These are phyloP conservation scores for Clonostachys byssicola DNA, from an alignment of 2,329 filamentous ascomycete species.

Conservation along the genomic window DNA sequence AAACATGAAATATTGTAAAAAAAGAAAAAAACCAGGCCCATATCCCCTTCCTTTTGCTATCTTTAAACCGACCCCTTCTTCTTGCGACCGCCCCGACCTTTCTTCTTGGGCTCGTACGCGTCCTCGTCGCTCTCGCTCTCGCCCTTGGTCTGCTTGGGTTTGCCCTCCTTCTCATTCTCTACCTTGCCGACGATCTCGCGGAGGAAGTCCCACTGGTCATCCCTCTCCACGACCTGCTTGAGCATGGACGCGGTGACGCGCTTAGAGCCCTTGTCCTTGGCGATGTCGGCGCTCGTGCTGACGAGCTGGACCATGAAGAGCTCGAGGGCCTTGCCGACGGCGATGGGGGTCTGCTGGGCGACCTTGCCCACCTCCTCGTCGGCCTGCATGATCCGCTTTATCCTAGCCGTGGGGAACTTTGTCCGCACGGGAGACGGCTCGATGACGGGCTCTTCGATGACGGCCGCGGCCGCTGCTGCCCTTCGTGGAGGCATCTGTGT, in stretches of 20 bases:
- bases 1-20: no score
- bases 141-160: constrained; percentile 26
- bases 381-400: constrained; percentile 99
- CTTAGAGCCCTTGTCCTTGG: constrained; percentile 78
- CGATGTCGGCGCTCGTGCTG: constrained; percentile 80
- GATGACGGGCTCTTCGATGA: constrained; percentile 32
- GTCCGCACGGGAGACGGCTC: constrained; percentile 77
- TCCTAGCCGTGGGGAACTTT: constrained; percentile 94
- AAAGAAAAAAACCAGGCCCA: no score
- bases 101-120: constrained; percentile 39
- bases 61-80: constrained; percentile 34
- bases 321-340: constrained; percentile 92
- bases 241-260: constrained; percentile 87
- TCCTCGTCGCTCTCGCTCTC: constrained; percentile 52
- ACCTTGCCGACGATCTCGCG: constrained; percentile 87
- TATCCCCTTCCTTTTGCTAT: background rate
- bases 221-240: constrained; percentile 82
- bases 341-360: constrained; percentile 93
- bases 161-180: constrained; percentile 51
- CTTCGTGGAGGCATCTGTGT: constrained; percentile 26
- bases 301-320: constrained; percentile 97
- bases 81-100: constrained; percentile 38
- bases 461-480: constrained; percentile 19
- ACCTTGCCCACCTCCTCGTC: constrained; percentile 99
- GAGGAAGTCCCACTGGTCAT: constrained; percentile 93